Conservation (phyloP, 1,139 yeast genomes). For the Hanseniaspora uvarum region DNA sequence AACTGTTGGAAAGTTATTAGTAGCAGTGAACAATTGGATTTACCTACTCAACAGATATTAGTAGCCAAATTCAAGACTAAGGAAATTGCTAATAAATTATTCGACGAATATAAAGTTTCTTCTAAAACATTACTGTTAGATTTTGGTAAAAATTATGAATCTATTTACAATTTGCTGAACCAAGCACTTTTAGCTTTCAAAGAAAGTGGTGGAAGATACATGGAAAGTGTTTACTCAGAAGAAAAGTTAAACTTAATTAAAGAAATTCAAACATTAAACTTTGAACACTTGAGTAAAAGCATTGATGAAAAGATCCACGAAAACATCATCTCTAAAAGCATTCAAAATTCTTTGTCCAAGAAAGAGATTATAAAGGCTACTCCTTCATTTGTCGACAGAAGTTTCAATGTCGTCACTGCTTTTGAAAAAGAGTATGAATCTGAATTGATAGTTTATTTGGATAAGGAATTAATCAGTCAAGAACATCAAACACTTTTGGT, state of each 20-base stretch:
- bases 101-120: slow-evolving; percentile 23
- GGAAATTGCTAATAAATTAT: slow-evolving; percentile 47
- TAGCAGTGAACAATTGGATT: slow-evolving; percentile 80
- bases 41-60: slow-evolving; percentile 90
- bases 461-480: slow-evolving; percentile 19
- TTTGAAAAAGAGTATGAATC: neutral
- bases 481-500: slow-evolving; percentile 17
- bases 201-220: slow-evolving; percentile 61
- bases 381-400: slow-evolving; percentile 24
- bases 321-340: neutral
- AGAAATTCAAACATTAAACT: slow-evolving; percentile 40
- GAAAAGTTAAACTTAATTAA: slow-evolving; percentile 43
- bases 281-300: slow-evolving; percentile 17
- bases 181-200: slow-evolving; percentile 44
- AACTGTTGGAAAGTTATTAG: slow-evolving; percentile 94
- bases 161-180: neutral
- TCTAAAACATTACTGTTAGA: neutral
- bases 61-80: slow-evolving; percentile 94
- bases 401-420: slow-evolving; percentile 20
- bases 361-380: slow-evolving; percentile 17
- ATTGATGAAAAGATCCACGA: slow-evolving; percentile 19
- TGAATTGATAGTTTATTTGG: slow-evolving; percentile 19
- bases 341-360: slow-evolving; percentile 23
- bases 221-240: slow-evolving; percentile 51
- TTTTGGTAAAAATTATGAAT: slow-evolving; percentile 33